Percentiles rank a stretch among this genome's conserved stretches.
phyloP scores from a whole-genome alignment of 2,329 filamentous ascomycete genomes.

The Epichloe typhina region DNA sequence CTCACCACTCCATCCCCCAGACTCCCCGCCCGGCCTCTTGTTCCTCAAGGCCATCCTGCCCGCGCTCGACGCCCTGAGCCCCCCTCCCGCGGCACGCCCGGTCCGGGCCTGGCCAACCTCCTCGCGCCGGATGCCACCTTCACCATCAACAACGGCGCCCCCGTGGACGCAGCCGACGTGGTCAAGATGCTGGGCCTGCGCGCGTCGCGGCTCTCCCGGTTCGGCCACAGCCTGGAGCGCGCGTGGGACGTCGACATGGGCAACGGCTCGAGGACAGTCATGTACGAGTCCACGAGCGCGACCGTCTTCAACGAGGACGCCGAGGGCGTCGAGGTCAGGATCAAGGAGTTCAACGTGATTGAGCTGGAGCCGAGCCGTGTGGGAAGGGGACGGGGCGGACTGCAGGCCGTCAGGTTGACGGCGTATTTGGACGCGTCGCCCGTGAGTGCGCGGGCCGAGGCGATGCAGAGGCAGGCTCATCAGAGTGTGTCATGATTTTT shows the following conservation, averaged over 20 bases:
- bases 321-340: conserved; percentile 1
- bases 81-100: conserved; percentile 4
- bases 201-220: not conserved
- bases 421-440: conserved; percentile 1
- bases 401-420: not conserved
- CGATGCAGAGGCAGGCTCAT: conserved; percentile 5
- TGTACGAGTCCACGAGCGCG: not conserved
- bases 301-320: not conserved
- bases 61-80: conserved; percentile 7
- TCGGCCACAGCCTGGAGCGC: not conserved
- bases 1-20: not conserved
- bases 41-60: conserved; percentile 7
- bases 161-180: conserved; percentile 2
- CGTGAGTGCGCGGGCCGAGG: not conserved
- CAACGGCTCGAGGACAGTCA: conserved; percentile 2
- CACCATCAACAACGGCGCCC: conserved; percentile 5
- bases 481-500: no score
- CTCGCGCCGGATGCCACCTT: conserved; percentile 7
- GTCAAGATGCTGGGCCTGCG: conserved; percentile 3
- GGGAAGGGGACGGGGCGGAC: not conserved
- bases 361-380: not conserved
- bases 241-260: conserved; percentile 1
- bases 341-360: conserved; percentile 3
- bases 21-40: conserved; percentile 6
- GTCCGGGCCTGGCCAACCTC: not conserved